These are phyloP conservation scores for Solanum commersonii DNA, from an alignment of 257 asterid genomes.

Conservation along the genomic window DNA sequence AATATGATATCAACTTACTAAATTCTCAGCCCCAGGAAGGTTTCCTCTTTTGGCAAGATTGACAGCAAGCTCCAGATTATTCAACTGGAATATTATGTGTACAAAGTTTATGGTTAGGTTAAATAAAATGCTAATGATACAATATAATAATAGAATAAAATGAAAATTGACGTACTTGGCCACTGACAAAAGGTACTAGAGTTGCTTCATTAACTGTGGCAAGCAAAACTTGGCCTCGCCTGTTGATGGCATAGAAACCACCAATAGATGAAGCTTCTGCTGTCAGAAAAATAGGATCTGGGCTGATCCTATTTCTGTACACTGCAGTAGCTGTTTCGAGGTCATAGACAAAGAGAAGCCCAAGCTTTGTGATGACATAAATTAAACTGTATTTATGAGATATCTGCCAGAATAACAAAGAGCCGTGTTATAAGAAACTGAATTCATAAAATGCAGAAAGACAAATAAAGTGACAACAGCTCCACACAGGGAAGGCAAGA, in stretches of 20 bases:
- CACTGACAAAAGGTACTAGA: slow-evolving; percentile 88
- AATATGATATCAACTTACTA: slow-evolving; percentile 45
- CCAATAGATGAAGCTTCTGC: slow-evolving; percentile 93
- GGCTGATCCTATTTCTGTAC: slow-evolving; percentile 95
- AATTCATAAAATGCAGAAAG: not conserved
- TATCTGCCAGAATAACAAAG: slow-evolving; percentile 48
- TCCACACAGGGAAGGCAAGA: not conserved
- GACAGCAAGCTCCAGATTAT: slow-evolving; percentile 99
- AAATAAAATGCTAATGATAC: not conserved
- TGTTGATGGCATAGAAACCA: slow-evolving; percentile 92
- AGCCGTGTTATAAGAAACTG: not conserved
- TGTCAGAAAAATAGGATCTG: slow-evolving; percentile 92
- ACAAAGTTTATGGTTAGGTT: not conserved
- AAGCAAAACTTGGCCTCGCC: slow-evolving; percentile 95
- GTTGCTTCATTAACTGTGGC: slow-evolving; percentile 96
- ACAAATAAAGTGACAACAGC: not conserved
- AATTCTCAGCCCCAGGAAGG: slow-evolving; percentile 97
- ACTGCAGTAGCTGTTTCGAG: slow-evolving; percentile 94
- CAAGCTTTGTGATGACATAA: slow-evolving; percentile 96
- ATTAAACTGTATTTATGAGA: slow-evolving; percentile 87
- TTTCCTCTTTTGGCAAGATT: slow-evolving; percentile 98
- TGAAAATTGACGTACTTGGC: slow-evolving; percentile 59
- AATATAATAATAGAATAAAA: not conserved
- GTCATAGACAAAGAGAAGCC: slow-evolving; percentile 95
- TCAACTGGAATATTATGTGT: slow-evolving; percentile 38